These are phyloP conservation scores for Verticillium dahliae DNA, from an alignment of 2,329 filamentous ascomycete species.

Conservation along the genomic window DNA sequence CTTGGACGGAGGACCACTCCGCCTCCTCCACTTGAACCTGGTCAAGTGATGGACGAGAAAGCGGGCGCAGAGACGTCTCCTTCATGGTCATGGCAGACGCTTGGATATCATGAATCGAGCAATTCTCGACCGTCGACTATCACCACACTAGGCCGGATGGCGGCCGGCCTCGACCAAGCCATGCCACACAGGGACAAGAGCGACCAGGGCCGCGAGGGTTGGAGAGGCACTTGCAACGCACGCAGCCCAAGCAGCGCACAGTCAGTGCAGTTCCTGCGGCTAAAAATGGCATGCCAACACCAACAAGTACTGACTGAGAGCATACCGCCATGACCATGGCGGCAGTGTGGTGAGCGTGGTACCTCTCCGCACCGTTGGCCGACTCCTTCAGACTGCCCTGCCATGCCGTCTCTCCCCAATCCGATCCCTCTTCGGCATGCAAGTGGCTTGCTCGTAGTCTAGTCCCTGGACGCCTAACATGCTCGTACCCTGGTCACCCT, in stretches of 20 bases:
- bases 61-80: neutral
- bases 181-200: neutral
- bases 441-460: conserved; percentile 10
- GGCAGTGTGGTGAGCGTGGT: neutral
- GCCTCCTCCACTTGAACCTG: neutral
- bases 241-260: neutral
- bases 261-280: neutral
- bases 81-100: neutral
- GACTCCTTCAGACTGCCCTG: conserved; percentile 3
- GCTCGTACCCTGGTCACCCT: conserved; percentile 4
- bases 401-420: conserved; percentile 7
- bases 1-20: neutral
- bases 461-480: conserved; percentile 8
- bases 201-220: neutral
- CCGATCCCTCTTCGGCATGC: conserved; percentile 12
- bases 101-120: neutral
- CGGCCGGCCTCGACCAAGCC: neutral
- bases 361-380: neutral
- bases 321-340: neutral
- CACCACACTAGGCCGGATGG: neutral
- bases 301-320: neutral
- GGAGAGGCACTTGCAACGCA: neutral
- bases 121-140: neutral
- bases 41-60: conserved; percentile 3
- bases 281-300: neutral